A percentile compares a stretch with the other conserved stretches of the same genome.
phyloP scores from a whole-genome alignment of 2,329 filamentous ascomycete species.

The Ilyonectria sp. region DNA sequence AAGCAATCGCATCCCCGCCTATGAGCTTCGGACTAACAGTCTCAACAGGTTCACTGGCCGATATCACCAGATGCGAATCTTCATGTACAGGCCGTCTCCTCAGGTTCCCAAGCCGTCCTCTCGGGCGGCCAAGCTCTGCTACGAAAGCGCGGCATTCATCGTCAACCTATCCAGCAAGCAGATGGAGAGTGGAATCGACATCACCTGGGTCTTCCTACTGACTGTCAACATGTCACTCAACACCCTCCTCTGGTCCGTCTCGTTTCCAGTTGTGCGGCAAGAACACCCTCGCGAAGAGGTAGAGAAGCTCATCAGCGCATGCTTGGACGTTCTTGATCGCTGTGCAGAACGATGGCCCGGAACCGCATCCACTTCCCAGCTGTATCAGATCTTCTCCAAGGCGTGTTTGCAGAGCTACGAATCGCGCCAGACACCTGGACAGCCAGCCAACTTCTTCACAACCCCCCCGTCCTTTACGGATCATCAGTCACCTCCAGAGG shows the following conservation, averaged over 20 bases:
- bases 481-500: constrained; percentile 51
- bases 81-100: constrained; percentile 90
- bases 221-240: constrained; percentile 94
- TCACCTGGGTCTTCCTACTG: constrained; percentile 95
- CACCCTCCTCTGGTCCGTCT: constrained; percentile 91
- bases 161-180: constrained; percentile 86
- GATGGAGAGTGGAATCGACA: constrained; percentile 81
- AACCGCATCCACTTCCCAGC: constrained; percentile 84
- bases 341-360: constrained; percentile 94
- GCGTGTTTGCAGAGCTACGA: constrained; percentile 93
- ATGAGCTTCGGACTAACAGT: constrained; percentile 25
- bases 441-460: constrained; percentile 50
- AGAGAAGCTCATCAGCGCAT: constrained; percentile 79
- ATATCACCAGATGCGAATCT: constrained; percentile 90
- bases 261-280: constrained; percentile 86
- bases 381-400: constrained; percentile 88
- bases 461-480: constrained; percentile 54
- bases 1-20: constrained; percentile 51
- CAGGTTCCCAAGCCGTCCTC: constrained; percentile 90
- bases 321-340: constrained; percentile 83
- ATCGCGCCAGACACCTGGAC: constrained; percentile 56
- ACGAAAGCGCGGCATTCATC: constrained; percentile 85
- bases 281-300: constrained; percentile 82
- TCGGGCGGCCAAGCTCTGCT: constrained; percentile 85
- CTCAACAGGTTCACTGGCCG: constrained; percentile 73